phyloP scores from a whole-genome alignment of 2,329 filamentous ascomycete genomes.

The Leptographium radiaticola region DNA sequence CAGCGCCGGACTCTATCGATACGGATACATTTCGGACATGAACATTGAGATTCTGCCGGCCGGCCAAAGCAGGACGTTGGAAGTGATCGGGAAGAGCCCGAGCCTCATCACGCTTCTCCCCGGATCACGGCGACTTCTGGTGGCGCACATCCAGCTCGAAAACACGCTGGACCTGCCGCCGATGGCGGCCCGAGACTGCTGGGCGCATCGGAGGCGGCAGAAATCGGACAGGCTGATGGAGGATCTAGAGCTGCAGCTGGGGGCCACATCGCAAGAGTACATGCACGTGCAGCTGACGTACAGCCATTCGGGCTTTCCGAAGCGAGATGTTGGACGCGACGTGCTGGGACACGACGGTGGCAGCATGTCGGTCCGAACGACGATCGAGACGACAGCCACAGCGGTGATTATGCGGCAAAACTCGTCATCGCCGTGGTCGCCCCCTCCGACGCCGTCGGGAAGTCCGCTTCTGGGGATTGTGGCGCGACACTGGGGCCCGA shows the following conservation, averaged over 20 bases:
- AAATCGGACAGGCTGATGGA: constrained; percentile 43
- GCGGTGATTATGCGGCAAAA: constrained; percentile 37
- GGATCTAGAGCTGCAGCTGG: constrained; percentile 44
- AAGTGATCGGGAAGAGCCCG: constrained; percentile 31
- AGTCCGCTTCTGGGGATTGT: constrained; percentile 31
- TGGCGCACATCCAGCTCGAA: constrained; percentile 32
- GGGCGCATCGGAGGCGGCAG: constrained; percentile 14
- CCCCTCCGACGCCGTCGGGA: constrained; percentile 21
- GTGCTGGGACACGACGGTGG: constrained; percentile 13
- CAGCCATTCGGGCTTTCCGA: constrained; percentile 42
- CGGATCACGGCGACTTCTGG: constrained; percentile 31
- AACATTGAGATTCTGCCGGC: constrained; percentile 31
- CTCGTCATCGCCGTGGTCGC: constrained; percentile 37
- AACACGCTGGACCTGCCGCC: constrained; percentile 9
- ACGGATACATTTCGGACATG: constrained; percentile 37
- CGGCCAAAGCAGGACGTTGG: constrained; percentile 26
- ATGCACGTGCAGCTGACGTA: constrained; percentile 40
- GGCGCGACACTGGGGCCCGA: constrained; percentile 33
- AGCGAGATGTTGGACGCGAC: constrained; percentile 5
- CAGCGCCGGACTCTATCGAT: constrained; percentile 18
- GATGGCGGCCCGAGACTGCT: constrained; percentile 13
- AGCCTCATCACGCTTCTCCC: constrained; percentile 22
- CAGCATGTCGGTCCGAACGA: constrained; percentile 29
- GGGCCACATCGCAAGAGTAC: constrained; percentile 33
- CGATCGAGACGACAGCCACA: constrained; percentile 36